These are phyloP conservation scores for Selaginella moellendorffii DNA, from an alignment of 75 land plant species.

Conservation along the genomic window DNA sequence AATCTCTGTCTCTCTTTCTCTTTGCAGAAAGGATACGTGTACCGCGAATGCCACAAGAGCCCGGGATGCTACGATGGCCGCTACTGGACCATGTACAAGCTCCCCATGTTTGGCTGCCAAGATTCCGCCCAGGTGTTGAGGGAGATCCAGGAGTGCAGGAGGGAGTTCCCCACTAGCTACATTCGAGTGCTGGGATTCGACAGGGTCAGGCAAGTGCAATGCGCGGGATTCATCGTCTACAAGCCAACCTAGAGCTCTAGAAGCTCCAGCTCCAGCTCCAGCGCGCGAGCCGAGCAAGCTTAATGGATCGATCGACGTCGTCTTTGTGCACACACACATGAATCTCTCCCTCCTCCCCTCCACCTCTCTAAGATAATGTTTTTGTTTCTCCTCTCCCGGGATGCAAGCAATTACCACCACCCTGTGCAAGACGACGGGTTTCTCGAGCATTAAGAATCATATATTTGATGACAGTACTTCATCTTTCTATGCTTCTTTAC, in stretches of 20 bases:
- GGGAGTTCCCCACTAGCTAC: slow-evolving; percentile 1
- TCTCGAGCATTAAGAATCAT: too few species aligned
- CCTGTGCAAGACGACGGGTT: too few species aligned
- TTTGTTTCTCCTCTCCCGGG: too few species aligned
- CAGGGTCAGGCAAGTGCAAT: slow-evolving; percentile 7
- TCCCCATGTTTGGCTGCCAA: slow-evolving; percentile 10
- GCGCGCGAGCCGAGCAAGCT: too few species aligned
- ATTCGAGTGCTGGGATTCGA: slow-evolving; percentile 1
- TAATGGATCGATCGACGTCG: too few species aligned
- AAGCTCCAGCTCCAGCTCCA: too few species aligned
- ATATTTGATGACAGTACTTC: too few species aligned
- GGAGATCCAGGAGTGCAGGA: slow-evolving; percentile 5
- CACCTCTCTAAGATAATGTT: too few species aligned
- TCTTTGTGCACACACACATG: too few species aligned
- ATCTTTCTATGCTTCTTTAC: too few species aligned
- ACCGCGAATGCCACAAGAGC: background rate
- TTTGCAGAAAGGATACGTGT: background rate
- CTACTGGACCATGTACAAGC: slow-evolving; percentile 3
- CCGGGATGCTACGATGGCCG: slow-evolving; percentile 6
- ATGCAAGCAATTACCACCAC: too few species aligned
- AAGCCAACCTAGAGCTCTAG: slow-evolving; percentile 13
- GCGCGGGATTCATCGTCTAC: slow-evolving; percentile 4
- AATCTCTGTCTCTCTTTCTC: background rate
- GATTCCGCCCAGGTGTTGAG: slow-evolving; percentile 8
- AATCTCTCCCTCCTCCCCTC: too few species aligned